Evolutionary conservation across 2,329 filamentous ascomycete genomes (phyloP), one percentile per base, ranked within the genome.

Genomic region (Curvularia sp.): DNA sequence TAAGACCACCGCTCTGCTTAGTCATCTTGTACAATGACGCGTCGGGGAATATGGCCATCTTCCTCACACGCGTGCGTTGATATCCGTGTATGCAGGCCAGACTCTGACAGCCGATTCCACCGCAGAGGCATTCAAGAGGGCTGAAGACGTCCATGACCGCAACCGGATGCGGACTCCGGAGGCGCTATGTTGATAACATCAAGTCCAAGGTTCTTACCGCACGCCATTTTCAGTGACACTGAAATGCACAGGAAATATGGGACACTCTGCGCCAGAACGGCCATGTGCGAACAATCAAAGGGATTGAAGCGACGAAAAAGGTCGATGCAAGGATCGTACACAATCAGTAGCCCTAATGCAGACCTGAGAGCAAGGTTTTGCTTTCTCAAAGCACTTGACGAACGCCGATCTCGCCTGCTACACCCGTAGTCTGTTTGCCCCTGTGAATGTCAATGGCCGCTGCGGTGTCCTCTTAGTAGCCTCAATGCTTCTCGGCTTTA

Each of bases 361-460:
- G 50, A 36, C 23, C 36, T n/a, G 5, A 28, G 10, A 38, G 19
- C 47, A 60, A 51, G 21, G 19, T 9, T 15, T 48, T 9, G 8
- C 13, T 34, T 32, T 15, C 15, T 15, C 34, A 46, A 51, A 32
- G 48, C 53, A 63, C 46, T 41, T 5, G 46, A 39, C 12, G 15
- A 28, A 10, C 47, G 50, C 30, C 28, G 34, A 18, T 23, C 47
- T 57, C 38, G 18, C 9, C 12, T 18, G 8, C 30, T 10, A 13
- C 25, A 18, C 41, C 9, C 57, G 49, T 36, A 32, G 32, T 18
- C 43, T 51, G 30, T 54, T 53, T 51, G 30, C 42, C 18, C 15
- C 7, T 15, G 50, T 62, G 49, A 59, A 62, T 49, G 36, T 18
- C 28, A 53, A 46, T 52, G 47, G 19, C 39, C 10, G 30, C 23